Conservation (phyloP, 176 grass and related monocot genomes). For the Oropetium thomaeum region DNA sequence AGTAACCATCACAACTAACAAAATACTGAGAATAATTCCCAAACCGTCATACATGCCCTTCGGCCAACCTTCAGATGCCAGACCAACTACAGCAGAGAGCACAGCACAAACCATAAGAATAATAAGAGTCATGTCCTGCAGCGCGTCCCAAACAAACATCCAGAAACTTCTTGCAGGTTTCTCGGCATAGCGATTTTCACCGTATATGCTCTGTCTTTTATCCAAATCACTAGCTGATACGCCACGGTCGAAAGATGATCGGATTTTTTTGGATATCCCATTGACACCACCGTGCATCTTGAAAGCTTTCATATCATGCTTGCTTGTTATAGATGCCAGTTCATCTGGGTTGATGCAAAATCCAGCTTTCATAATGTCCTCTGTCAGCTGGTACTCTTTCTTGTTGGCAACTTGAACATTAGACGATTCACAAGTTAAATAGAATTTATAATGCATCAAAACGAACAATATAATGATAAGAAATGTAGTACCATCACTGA, state of each 20-base stretch:
- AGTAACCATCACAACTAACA: conserved; percentile 90
- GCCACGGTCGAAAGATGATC: conserved; percentile 48
- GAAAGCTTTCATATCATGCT: conserved; percentile 61
- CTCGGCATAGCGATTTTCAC: conserved; percentile 63
- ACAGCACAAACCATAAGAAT: conserved; percentile 91
- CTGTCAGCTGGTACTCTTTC: conserved; percentile 59
- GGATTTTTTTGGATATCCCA: conserved; percentile 67
- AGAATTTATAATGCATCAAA: not conserved
- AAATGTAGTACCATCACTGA: conserved; percentile 58
- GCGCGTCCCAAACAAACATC: conserved; percentile 91
- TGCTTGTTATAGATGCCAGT: conserved; percentile 71
- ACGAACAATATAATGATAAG: conserved; percentile 6
- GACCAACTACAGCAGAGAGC: conserved; percentile 76
- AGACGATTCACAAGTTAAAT: conserved; percentile 4
- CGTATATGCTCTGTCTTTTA: conserved; percentile 69
- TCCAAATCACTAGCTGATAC: conserved; percentile 44
- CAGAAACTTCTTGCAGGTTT: conserved; percentile 93
- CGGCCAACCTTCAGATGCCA: conserved; percentile 86
- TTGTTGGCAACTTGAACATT: conserved; percentile 44
- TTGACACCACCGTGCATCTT: conserved; percentile 63
- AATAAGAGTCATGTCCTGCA: conserved; percentile 86
- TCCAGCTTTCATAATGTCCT: conserved; percentile 69
- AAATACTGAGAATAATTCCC: conserved; percentile 93
- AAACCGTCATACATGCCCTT: conserved; percentile 96
- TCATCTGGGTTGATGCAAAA: conserved; percentile 81